phyloP scores from a whole-genome alignment of 768 basidiomycete genomes.

The Panellus pusillus region DNA sequence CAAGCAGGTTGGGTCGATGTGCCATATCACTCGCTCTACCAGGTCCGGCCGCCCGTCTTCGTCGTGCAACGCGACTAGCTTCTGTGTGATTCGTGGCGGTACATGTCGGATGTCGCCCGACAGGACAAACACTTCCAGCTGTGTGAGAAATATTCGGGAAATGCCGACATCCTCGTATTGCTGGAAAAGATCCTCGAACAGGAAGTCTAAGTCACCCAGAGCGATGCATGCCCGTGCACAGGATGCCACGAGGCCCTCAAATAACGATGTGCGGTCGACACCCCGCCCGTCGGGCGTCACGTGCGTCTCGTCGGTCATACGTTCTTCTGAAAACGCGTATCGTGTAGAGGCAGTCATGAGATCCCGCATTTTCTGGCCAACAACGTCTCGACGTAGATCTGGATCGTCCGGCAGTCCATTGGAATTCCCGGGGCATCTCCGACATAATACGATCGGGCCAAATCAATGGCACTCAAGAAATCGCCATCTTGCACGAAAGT shows the following conservation, averaged over 20 bases:
- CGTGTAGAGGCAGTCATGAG: constrained; percentile 85
- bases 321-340: constrained; percentile 94
- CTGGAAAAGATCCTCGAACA: constrained; percentile 94
- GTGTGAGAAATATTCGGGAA: constrained; percentile 74
- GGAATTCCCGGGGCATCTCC: constrained; percentile 80
- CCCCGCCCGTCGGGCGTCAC: constrained; percentile 79
- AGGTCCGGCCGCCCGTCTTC: constrained; percentile 67
- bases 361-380: constrained; percentile 75
- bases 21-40: constrained; percentile 92
- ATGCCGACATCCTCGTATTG: constrained; percentile 85
- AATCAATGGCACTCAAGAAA: constrained; percentile 87
- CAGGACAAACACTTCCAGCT: constrained; percentile 82
- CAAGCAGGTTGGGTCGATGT: constrained; percentile 86
- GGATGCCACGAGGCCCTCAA: constrained; percentile 80
- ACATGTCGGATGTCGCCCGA: constrained; percentile 68
- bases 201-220: constrained; percentile 77
- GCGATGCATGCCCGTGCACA: constrained; percentile 80
- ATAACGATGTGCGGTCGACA: constrained; percentile 87
- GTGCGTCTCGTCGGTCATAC: constrained; percentile 90
- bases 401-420: constrained; percentile 79
- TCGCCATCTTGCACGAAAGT: constrained; percentile 81
- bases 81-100: constrained; percentile 87
- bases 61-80: constrained; percentile 76
- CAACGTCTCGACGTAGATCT: constrained; percentile 55
- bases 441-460: constrained; percentile 78